Percentiles rank a stretch among this genome's conserved stretches.
phyloP scores from a whole-genome alignment of 306 rosid species.

The Sophora flavescens region DNA sequence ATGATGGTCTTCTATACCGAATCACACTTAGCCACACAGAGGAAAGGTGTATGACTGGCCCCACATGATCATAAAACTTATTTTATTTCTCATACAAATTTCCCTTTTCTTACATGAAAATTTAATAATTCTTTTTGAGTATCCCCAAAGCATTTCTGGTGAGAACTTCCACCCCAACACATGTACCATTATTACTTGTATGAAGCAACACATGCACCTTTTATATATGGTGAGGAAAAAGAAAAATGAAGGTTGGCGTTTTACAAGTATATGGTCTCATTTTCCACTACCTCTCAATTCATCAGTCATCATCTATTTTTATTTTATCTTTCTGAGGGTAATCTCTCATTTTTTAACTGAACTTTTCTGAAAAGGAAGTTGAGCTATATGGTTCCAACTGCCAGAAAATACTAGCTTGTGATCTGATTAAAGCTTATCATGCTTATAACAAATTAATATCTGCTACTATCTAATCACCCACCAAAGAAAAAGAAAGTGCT shows the following conservation, averaged over 20 bases:
- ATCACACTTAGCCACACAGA: conserved; percentile 51
- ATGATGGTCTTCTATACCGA: conserved; percentile 47
- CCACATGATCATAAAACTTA: conserved; percentile 45
- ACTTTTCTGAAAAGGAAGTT: conserved; percentile 45
- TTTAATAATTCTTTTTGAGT: conserved; percentile 68
- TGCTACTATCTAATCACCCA: conserved; percentile 57
- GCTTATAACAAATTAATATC: conserved; percentile 49
- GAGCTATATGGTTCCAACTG: conserved; percentile 49
- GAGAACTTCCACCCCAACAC: conserved; percentile 64
- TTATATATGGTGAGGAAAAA: conserved; percentile 34
- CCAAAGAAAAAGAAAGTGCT: conserved; percentile 55
- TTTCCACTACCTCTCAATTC: conserved; percentile 33
- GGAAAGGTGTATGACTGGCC: conserved; percentile 48
- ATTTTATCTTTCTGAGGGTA: conserved; percentile 26
- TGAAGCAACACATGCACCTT: conserved; percentile 74
- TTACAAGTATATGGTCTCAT: conserved; percentile 37
- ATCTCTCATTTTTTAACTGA: conserved; percentile 38
- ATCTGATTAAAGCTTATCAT: conserved; percentile 57
- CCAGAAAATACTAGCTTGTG: conserved; percentile 53
- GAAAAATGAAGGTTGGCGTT: conserved; percentile 11
- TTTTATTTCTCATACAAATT: conserved; percentile 36
- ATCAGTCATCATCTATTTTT: background rate
- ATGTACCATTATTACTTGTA: conserved; percentile 69
- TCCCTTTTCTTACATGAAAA: conserved; percentile 47
- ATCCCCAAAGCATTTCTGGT: conserved; percentile 79